phyloP scores from a whole-genome alignment of 768 basidiomycete genomes.

The Chalciporus sphaerocephalus region DNA sequence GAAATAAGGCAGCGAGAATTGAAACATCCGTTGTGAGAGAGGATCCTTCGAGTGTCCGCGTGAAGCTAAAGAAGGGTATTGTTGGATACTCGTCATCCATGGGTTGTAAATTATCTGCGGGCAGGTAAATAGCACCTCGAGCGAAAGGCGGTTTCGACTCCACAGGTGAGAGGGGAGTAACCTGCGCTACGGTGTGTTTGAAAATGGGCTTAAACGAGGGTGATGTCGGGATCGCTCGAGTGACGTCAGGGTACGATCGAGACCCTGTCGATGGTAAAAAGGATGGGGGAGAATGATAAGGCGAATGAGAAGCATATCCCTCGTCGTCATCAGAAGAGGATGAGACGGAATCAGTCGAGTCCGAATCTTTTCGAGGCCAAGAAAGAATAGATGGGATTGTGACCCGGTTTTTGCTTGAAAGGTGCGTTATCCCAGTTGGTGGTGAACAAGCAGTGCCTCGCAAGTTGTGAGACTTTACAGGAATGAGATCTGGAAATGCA shows the following conservation, averaged over 20 bases:
- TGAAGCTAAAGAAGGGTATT: slow-evolving; percentile 81
- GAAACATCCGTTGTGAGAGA: slow-evolving; percentile 70
- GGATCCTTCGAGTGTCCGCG: slow-evolving; percentile 70
- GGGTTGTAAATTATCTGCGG: slow-evolving; percentile 11
- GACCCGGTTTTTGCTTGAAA: slow-evolving; percentile 12
- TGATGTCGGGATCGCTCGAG: slow-evolving; percentile 27
- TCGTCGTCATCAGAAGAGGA: slow-evolving; percentile 39
- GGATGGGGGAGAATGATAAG: slow-evolving; percentile 35
- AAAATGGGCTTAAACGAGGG: slow-evolving; percentile 36
- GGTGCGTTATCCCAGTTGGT: slow-evolving; percentile 1
- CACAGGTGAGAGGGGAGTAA: slow-evolving; percentile 31
- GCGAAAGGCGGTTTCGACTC: slow-evolving; percentile 11
- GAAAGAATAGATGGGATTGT: slow-evolving; percentile 20
- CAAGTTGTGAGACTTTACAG: slow-evolving; percentile 19
- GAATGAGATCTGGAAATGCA: slow-evolving; percentile 70
- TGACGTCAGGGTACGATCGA: slow-evolving; percentile 42
- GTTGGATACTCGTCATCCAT: slow-evolving; percentile 5
- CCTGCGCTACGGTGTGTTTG: slow-evolving; percentile 35
- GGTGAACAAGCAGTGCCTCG: slow-evolving; percentile 1
- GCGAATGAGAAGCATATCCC: slow-evolving; percentile 61
- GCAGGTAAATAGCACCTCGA: slow-evolving; percentile 9
- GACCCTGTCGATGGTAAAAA: slow-evolving; percentile 35
- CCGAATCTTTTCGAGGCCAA: slow-evolving; percentile 20
- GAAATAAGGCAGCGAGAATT: slow-evolving; percentile 66
- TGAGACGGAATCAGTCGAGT: slow-evolving; percentile 24